Conservation (phyloP, 345 rosid genomes). For the Triadica sebifera region DNA sequence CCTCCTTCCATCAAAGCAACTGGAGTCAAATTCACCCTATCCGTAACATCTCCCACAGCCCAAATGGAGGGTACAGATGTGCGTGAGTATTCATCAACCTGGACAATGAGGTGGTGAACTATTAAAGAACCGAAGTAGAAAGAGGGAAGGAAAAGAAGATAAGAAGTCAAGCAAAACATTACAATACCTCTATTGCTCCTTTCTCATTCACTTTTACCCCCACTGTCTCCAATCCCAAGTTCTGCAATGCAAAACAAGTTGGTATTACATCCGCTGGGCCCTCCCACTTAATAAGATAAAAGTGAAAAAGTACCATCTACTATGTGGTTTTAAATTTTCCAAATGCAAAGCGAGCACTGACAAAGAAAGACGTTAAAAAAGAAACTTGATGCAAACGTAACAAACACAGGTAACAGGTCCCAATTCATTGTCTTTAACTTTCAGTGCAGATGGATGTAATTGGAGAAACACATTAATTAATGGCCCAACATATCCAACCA, state of each 20-base stretch:
- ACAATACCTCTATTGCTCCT: constrained; percentile 81
- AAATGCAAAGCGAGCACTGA: background rate
- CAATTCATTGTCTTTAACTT: background rate
- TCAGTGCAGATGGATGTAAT: background rate
- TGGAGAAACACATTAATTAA: background rate
- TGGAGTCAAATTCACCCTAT: constrained; percentile 90
- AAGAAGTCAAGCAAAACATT: constrained; percentile 17
- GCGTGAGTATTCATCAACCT: constrained; percentile 89
- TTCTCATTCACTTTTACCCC: constrained; percentile 71
- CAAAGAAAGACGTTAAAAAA: background rate
- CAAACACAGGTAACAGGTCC: background rate
- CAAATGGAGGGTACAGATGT: constrained; percentile 89
- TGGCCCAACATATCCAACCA: background rate
- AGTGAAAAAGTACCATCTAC: background rate
- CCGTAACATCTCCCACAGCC: constrained; percentile 99
- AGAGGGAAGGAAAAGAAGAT: background rate
- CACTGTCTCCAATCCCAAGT: constrained; percentile 74
- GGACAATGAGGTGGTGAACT: constrained; percentile 23
- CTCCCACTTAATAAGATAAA: background rate
- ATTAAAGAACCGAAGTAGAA: background rate
- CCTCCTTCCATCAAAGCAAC: constrained; percentile 99
- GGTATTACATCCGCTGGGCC: constrained; percentile 17
- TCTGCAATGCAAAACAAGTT: constrained; percentile 48
- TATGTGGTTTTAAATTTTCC: background rate
- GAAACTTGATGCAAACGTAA: background rate